Conservation (phyloP, 2,329 filamentous ascomycete species). For the Verticillium nonalfalfae region DNA sequence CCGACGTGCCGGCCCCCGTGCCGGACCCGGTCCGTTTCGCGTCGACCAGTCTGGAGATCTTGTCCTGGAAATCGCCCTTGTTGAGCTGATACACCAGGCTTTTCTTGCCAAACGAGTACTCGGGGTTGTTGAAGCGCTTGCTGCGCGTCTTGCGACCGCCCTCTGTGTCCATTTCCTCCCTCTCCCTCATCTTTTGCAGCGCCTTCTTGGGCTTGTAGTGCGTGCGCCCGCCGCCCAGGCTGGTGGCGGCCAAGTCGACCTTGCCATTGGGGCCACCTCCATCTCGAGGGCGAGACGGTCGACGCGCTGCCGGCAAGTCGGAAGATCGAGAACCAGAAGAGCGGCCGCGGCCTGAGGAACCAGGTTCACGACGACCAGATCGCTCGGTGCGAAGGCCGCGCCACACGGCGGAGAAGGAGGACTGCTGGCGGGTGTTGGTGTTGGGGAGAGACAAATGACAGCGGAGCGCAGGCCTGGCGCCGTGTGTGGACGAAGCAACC, state of each 20-base stretch:
- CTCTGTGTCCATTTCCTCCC: constrained; percentile 22
- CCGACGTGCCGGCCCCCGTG: not conserved
- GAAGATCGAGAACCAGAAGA: not conserved
- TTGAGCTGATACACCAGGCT: constrained; percentile 51
- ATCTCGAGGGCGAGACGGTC: not conserved
- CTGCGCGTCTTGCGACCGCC: constrained; percentile 36
- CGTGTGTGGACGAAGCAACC: constrained; percentile 2
- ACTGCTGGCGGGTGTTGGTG: not conserved
- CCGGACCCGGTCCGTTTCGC: not conserved
- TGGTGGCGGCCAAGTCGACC: not conserved
- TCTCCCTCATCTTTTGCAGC: constrained; percentile 32
- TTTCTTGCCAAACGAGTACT: constrained; percentile 42
- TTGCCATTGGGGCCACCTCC: not conserved
- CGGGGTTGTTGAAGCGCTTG: constrained; percentile 45
- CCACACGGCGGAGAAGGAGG: constrained; percentile 59
- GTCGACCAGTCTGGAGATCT: constrained; percentile 11
- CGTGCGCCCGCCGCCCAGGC: constrained; percentile 5
- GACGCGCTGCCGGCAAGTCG: not conserved
- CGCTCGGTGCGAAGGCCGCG: constrained; percentile 50
- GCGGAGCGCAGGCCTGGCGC: not conserved
- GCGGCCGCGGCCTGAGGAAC: not conserved
- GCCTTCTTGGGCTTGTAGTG: constrained; percentile 45
- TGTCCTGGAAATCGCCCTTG: constrained; percentile 31
- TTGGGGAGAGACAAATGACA: not conserved
- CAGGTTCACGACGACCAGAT: constrained; percentile 9